These are phyloP conservation scores for Escovopsis weberi DNA, from an alignment of 2,329 filamentous ascomycete genomes.

Conservation along the genomic window DNA sequence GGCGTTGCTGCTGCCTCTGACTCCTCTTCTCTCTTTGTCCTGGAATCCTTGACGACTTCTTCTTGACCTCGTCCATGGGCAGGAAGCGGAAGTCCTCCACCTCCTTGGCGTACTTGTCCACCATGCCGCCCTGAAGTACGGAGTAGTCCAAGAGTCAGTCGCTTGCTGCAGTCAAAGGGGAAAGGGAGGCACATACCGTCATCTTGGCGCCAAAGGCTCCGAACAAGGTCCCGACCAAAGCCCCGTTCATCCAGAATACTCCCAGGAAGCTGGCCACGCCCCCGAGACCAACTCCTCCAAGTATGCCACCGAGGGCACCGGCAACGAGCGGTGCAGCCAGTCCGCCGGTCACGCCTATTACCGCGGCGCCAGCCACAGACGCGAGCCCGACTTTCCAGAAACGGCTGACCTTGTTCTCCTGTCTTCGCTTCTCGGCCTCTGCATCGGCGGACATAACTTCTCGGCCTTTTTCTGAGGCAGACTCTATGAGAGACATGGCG, in stretches of 20 bases:
- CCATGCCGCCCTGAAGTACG: slow-evolving; percentile 50
- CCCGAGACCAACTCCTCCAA: slow-evolving; percentile 74
- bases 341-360: slow-evolving; percentile 85
- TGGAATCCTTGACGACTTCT: slow-evolving; percentile 2
- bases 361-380: slow-evolving; percentile 70
- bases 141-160: fast-evolving
- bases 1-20: slow-evolving; percentile 21
- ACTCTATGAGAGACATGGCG: slow-evolving; percentile 58
- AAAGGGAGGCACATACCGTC: slow-evolving; percentile 26
- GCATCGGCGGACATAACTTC: slow-evolving; percentile 55
- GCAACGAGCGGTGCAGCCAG: slow-evolving; percentile 82
- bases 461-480: slow-evolving; percentile 27
- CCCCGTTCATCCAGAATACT: slow-evolving; percentile 71
- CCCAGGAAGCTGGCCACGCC: slow-evolving; percentile 78
- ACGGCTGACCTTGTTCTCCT: slow-evolving; percentile 54
- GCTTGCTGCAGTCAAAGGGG: not conserved
- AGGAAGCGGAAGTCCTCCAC: slow-evolving; percentile 74
- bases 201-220: slow-evolving; percentile 75
- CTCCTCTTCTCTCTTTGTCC: slow-evolving; percentile 7
- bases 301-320: slow-evolving; percentile 68
- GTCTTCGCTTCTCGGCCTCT: slow-evolving; percentile 57
- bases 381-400: slow-evolving; percentile 89
- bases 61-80: slow-evolving; percentile 43
- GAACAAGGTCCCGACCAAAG: slow-evolving; percentile 75
- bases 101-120: slow-evolving; percentile 76